These are phyloP conservation scores for Aspergillus sp. DNA, from an alignment of 2,329 filamentous ascomycete genomes.

Conservation along the genomic window DNA sequence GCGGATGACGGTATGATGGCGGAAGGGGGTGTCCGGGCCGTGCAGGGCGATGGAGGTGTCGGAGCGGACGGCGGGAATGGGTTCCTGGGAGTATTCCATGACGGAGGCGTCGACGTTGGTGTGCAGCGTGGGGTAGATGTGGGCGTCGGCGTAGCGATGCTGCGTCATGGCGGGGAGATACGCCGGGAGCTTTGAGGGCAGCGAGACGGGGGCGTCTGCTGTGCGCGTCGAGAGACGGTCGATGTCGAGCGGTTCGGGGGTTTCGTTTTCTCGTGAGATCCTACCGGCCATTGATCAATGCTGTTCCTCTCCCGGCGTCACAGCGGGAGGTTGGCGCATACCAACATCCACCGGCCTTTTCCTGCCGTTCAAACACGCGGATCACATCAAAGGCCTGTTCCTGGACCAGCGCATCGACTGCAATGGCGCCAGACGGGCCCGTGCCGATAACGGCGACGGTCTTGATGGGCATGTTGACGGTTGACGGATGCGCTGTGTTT, in stretches of 20 bases:
- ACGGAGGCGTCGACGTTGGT: slow-evolving; percentile 60
- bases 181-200: slow-evolving; percentile 50
- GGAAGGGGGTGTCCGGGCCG: slow-evolving; percentile 59
- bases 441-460: slow-evolving; percentile 60
- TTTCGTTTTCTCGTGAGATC: slow-evolving; percentile 32
- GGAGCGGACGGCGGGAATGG: slow-evolving; percentile 47
- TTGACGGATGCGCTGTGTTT: too few species aligned
- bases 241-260: slow-evolving; percentile 46
- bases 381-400: slow-evolving; percentile 59
- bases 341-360: slow-evolving; percentile 61
- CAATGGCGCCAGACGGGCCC: slow-evolving; percentile 59
- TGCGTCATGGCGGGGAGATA: slow-evolving; percentile 41
- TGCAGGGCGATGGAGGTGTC: slow-evolving; percentile 47
- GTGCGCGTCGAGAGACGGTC: slow-evolving; percentile 47
- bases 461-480: slow-evolving; percentile 18
- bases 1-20: slow-evolving; percentile 58
- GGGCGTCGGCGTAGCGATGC: slow-evolving; percentile 56
- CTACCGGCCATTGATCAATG: slow-evolving; percentile 11
- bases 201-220: slow-evolving; percentile 48
- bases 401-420: slow-evolving; percentile 58
- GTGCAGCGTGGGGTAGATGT: slow-evolving; percentile 62
- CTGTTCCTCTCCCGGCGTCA: not conserved
- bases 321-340: slow-evolving; percentile 29
- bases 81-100: slow-evolving; percentile 61
- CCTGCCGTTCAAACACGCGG: slow-evolving; percentile 61